Evolutionary conservation across 768 basidiomycete genomes (phyloP), one percentile per base, ranked within the genome.

Genomic region (Lentinula raphanica): DNA sequence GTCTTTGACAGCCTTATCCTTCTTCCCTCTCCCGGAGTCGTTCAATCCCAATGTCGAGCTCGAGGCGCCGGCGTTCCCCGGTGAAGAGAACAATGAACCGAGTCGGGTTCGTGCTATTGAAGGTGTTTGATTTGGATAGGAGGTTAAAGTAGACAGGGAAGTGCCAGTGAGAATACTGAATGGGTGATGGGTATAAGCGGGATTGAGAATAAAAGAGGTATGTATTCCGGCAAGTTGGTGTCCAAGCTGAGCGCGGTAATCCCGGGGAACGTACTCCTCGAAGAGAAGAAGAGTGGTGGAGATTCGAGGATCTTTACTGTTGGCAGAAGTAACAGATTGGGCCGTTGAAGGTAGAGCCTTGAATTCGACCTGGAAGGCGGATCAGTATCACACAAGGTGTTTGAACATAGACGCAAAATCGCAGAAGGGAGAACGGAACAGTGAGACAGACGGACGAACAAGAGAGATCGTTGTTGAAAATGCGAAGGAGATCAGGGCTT

Each of bases 211-310:
- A 6, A 40, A 27, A 4, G 32, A 36, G 1, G 51, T 19, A 38
- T 53, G n/a, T 4, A 53, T 53, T 15, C 51, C 51, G 3, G 38
- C 51, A 4, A 53, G 35, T 25, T 53, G 51, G 28, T 53, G 38
- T 2, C 51, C 51, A 5, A 95, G 79, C 63, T 91, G 86, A 45
- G 90, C 85, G 4, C 91, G 79, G 65, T 94, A 94, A 67, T 94
- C 94, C 32, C 83, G 74, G 0, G 96, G 96, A 3, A 99, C 94
- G 56, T 92, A 90, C 70, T 98, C 97, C 71, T 99, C 94, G 62
- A 93, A 95, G 3, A 98, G 74, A 51, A 97, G 81, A 48, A 92
- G 81, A 0, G 85, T 80, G 0, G 84, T 77, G 0, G 85, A 75
- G 1, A 82, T 87, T 19, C 94, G 80, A 0, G 92, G 91, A 66